Conservation (phyloP, 768 basidiomycete species). For the Tricholoma matsutake region DNA sequence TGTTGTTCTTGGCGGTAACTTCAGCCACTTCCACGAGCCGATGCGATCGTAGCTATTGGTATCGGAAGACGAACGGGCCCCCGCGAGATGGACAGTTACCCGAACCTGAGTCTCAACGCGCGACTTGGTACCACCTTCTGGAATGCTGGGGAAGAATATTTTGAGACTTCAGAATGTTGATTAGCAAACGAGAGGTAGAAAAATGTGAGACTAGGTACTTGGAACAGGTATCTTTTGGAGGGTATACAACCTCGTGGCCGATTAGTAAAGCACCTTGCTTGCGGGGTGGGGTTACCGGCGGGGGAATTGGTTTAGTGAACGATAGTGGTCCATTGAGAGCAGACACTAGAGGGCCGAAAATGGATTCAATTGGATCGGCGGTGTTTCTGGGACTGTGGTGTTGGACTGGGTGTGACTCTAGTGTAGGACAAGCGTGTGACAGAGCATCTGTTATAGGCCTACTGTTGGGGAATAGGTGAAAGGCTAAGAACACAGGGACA, state of each 20-base stretch:
- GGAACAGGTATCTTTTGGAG: conserved; percentile 71
- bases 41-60: conserved; percentile 70
- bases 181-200: conserved; percentile 10
- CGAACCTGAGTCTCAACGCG: conserved; percentile 93
- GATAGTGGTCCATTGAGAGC: conserved; percentile 39
- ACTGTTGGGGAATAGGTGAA: conserved; percentile 22
- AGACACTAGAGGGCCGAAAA: conserved; percentile 29
- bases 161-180: conserved; percentile 50
- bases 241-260: conserved; percentile 62
- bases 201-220: conserved; percentile 48
- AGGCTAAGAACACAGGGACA: conserved; percentile 7
- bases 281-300: conserved; percentile 59
- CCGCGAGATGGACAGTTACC: conserved; percentile 75
- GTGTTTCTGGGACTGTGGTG: conserved; percentile 15
- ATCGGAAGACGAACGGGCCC: conserved; percentile 60
- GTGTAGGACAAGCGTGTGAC: conserved; percentile 20
- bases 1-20: conserved; percentile 74
- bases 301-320: conserved; percentile 65
- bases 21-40: conserved; percentile 87
- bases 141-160: conserved; percentile 81
- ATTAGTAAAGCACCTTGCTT: conserved; percentile 48
- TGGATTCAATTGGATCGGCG: conserved; percentile 21
- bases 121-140: conserved; percentile 80
- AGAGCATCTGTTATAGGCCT: conserved; percentile 31
- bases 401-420: conserved; percentile 22